Base-by-base conservation (phyloP, 768 basidiomycete species). In the Chiua virens region DNA sequence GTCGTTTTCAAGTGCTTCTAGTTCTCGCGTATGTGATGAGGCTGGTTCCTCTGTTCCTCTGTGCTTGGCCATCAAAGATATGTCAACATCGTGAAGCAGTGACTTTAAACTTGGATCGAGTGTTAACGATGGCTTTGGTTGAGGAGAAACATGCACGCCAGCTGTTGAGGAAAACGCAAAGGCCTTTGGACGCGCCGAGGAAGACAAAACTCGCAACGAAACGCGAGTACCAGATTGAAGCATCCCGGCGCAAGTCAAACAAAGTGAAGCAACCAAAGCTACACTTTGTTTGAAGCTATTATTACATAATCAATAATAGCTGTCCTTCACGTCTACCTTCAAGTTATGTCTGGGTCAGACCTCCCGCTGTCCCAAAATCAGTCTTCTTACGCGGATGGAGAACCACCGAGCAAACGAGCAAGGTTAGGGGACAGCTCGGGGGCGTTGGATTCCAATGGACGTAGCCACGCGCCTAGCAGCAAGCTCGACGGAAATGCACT, bases 51-150 rank as follows among this genome's bases (percentile, higher is more conserved):
- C 55, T 64, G 73, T 42, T 66, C 65, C 49, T 39, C 34, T 50
- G 25, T 73, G 73, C 50, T 74, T 74, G 18, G 60, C 56, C 37
- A 61, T 62, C 17, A 89, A 69, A 9, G 87, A 83, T 54, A 86
- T 79, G 56, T 88, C 88, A 3, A 83, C 77, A 68, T 87, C 87
- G 50, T 76, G 72, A 40, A 92, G 71, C 35, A 92, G 70, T 8
- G 77, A 74, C 59, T 76, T 76, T 51, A 88, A 71, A 30, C 79
- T 79, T 9, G 89, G 79, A 63, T 92, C 89, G 34, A 92, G 72
- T 39, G 83, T 68, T 9, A 89, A 60, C 28, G 82, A 73, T 5
- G 80, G 75, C 57, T 85, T 87, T n/a, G 81, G 78, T 40, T 78
- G 76, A 36, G 66, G 22, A 8, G 41, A 52, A n/a, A 64, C 67